Evolutionary conservation across 192 early-diverging fungal species (phyloP), one percentile per base, ranked within the genome.

Genomic region (Rhizophagus sp.): DNA sequence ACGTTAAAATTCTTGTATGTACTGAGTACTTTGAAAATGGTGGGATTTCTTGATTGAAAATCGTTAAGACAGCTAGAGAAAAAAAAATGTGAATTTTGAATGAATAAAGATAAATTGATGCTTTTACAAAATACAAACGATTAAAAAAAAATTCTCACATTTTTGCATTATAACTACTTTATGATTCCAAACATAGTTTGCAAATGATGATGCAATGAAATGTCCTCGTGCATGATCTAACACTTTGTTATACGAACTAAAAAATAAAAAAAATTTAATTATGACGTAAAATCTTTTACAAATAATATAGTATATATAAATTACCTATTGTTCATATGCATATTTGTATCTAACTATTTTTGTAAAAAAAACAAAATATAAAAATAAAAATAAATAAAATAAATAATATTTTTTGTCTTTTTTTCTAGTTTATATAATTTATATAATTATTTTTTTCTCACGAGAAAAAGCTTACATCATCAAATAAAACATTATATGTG

Each of bases 1-100:
- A 89, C 15, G 85, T 83, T 67, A 83, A 85, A 67, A 89, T 73
- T 17, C 88, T 84, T 24, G 75, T 84, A 25, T 88, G 81, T 57
- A 89, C 81, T 0, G 83, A 87, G 30, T 87, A 89, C 52, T 84
- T 81, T 65, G 76, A 79, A 30, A 89, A 83, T 17, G 84, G 80
- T 2, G 84, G 83, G 0, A 89, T 88, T 41, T 89, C 88, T 1
- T 84, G 83, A 47, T 85, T 86, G 77, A 88, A 89, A 19, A 87
- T 75, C 4, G 2, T 61, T 75, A 25, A n/a, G 33, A 50, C 22
- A 15, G 44, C 74, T 75, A 41, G 17, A 5, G 19, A 44, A 19
- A 73, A 25, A 17, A 24, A 22, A 25, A 0, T 41, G 5, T 41
- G 39, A 41, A 8, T n/a, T 24, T 22, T 24, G 33, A 15, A 10